Conservation (phyloP, 2,329 filamentous ascomycete species). For the Penicillium sp. region DNA sequence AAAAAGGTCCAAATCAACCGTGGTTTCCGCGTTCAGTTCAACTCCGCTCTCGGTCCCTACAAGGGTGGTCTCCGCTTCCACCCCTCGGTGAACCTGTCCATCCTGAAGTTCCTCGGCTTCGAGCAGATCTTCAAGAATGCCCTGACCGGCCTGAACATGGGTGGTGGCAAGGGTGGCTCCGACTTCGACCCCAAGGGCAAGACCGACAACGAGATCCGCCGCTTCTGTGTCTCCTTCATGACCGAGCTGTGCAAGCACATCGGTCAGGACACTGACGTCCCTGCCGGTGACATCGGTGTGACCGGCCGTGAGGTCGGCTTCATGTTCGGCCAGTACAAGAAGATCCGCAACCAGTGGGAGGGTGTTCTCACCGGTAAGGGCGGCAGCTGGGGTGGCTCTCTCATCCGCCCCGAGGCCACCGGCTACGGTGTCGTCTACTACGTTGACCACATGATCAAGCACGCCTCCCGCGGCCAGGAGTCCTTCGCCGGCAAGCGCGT, state of each 20-base stretch:
- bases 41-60: slow-evolving; percentile 95
- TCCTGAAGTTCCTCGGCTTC: slow-evolving; percentile 95
- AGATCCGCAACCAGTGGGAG: slow-evolving; percentile 85
- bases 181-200: slow-evolving; percentile 99
- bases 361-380: slow-evolving; percentile 97
- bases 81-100: slow-evolving; percentile 63
- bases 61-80: slow-evolving; percentile 97
- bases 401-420: slow-evolving; percentile 95
- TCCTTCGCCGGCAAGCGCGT: slow-evolving; percentile 88
- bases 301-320: slow-evolving; percentile 88
- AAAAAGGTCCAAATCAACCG: slow-evolving; percentile 79
- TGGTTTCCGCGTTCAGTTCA: slow-evolving; percentile 96
- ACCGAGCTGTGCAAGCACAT: slow-evolving; percentile 93
- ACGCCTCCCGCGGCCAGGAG: slow-evolving; percentile 75
- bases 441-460: slow-evolving; percentile 90
- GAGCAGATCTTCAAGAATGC: slow-evolving; percentile 99
- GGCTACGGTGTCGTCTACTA: slow-evolving; percentile 97
- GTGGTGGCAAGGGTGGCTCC: slow-evolving; percentile 94
- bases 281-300: slow-evolving; percentile 95
- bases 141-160: slow-evolving; percentile 90
- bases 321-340: slow-evolving; percentile 92
- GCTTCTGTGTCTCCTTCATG: slow-evolving; percentile 97
- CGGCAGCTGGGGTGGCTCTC: slow-evolving; percentile 81
- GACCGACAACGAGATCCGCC: slow-evolving; percentile 93
- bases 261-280: slow-evolving; percentile 91